phyloP scores from a whole-genome alignment of 306 rosid genomes.

The Malus orientalis region DNA sequence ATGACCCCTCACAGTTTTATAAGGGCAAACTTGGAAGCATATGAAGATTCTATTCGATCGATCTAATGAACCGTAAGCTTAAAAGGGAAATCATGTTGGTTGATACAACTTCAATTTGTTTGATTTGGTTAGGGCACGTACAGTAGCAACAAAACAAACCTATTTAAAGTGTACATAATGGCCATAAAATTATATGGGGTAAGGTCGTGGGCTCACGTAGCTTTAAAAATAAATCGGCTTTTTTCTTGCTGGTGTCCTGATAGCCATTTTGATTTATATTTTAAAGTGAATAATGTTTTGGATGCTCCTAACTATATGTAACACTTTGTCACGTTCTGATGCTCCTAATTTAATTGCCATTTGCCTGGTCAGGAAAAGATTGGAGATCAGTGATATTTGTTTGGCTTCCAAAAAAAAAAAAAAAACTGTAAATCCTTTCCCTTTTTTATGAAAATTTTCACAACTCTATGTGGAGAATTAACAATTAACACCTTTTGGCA shows the following conservation, averaged over 20 bases:
- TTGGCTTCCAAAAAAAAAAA: background rate
- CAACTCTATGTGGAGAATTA: background rate
- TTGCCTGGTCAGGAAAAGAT: background rate
- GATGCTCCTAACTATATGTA: background rate
- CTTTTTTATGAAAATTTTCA: background rate
- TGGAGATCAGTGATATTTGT: background rate
- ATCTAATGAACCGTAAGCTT: background rate
- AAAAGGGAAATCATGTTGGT: background rate
- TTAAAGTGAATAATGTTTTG: too few species aligned
- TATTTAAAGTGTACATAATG: background rate
- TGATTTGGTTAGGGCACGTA: too few species aligned
- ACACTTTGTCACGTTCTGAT: slow-evolving; percentile 2
- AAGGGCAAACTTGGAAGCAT: background rate
- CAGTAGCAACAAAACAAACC: background rate
- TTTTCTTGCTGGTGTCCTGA: background rate
- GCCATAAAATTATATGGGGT: background rate
- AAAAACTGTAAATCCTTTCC: too few species aligned
- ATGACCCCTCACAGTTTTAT: background rate
- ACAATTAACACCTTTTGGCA: background rate
- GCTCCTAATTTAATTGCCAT: background rate
- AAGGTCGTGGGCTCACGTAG: slow-evolving; percentile 10
- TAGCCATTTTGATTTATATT: background rate
- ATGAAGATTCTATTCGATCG: background rate
- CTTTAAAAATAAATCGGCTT: background rate
- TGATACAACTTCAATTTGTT: background rate